Evolutionary conservation across 1,284 basidiomycete species (phyloP), one percentile per base, ranked within the genome.

Genomic region (Megacollybia platyphylla): DNA sequence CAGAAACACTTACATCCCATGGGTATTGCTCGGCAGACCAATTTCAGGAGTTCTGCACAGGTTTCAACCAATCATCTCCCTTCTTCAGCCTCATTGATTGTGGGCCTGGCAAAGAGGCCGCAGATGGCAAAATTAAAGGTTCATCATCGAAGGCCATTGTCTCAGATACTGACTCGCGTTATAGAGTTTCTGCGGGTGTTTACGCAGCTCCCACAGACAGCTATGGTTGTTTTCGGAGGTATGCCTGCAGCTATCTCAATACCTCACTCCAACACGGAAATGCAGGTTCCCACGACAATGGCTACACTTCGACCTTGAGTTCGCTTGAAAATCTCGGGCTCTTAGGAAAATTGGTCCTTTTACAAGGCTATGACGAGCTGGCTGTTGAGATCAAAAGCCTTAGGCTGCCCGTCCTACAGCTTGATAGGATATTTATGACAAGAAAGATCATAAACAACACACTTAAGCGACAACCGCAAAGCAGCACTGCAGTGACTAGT

Each of bases 101-200:
- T n/a, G 73, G 73, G 0, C 56, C 52, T 13, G 70, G 68, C 6
- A 76, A 76, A 54, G 74, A 77, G 49, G 71, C 71, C 7, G 65
- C 68, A 3, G 73, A 76, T 52, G 57, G 66, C 15, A 79, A 79
- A 55, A 68, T 79, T 41, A 67, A 69, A 58, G 71, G 71, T 66
- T 34, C 40, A 26, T 10, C 17, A n/a, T 13, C 4, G 27, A 5
- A 5, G 8, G 7, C 18, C 36, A 18, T 38, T 41, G 17, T 28
- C 32, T 29, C 5, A 27, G 39, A 15, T 37, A 17, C n/a, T 10
- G 15, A 45, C 4, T 17, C 20, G 17, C 9, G 27, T 35, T 24
- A 4, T 36, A 70, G 68, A 69, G 53, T 64, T 54, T 44, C 61
- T 70, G 27, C 60, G 63, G 11, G 59, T 67, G 31, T 69, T 68